A percentile compares a stretch with the other conserved stretches of the same genome.
phyloP scores from a whole-genome alignment of 768 basidiomycete species.

The Hygrophorus pudorinus region DNA sequence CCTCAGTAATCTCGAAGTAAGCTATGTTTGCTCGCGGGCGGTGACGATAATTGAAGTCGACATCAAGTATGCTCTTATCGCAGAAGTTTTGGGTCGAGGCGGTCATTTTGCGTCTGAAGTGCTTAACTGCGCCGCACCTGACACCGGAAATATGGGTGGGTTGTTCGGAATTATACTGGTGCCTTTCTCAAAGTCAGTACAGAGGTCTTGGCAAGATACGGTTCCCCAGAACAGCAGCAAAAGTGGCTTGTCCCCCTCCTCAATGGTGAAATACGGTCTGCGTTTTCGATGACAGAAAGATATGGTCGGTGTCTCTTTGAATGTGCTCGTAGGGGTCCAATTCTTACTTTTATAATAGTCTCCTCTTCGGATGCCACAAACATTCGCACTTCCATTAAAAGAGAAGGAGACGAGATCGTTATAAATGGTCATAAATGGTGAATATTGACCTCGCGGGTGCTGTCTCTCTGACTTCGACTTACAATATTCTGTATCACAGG shows the following conservation, averaged over 20 bases:
- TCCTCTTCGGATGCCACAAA: slow-evolving; percentile 97
- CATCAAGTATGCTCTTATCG: slow-evolving; percentile 88
- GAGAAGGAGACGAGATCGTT: slow-evolving; percentile 81
- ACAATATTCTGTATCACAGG: slow-evolving; percentile 32
- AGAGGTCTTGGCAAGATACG: slow-evolving; percentile 97
- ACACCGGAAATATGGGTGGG: slow-evolving; percentile 97
- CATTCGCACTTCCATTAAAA: slow-evolving; percentile 76
- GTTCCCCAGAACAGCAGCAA: slow-evolving; percentile 82
- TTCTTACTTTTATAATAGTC: slow-evolving; percentile 31
- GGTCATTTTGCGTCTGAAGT: slow-evolving; percentile 77
- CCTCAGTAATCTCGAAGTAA: slow-evolving; percentile 88
- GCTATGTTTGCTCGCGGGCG: slow-evolving; percentile 8
- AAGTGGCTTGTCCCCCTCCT: slow-evolving; percentile 84
- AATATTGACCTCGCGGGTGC: slow-evolving; percentile 3
- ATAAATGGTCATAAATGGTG: slow-evolving; percentile 97
- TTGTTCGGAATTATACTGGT: slow-evolving; percentile 1
- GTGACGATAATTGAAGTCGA: slow-evolving; percentile 1
- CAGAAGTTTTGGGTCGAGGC: slow-evolving; percentile 84
- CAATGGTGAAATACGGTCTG: slow-evolving; percentile 87
- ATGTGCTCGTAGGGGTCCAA: neutral
- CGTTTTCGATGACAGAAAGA: slow-evolving; percentile 97
- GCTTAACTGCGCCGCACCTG: slow-evolving; percentile 92
- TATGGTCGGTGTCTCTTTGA: slow-evolving; percentile 40
- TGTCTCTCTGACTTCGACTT: neutral
- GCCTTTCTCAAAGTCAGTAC: slow-evolving; percentile 6